Percentiles rank a stretch among this genome's conserved stretches.
phyloP scores from a whole-genome alignment of 768 basidiomycete species.

The Hemileccinum rubropunctum region DNA sequence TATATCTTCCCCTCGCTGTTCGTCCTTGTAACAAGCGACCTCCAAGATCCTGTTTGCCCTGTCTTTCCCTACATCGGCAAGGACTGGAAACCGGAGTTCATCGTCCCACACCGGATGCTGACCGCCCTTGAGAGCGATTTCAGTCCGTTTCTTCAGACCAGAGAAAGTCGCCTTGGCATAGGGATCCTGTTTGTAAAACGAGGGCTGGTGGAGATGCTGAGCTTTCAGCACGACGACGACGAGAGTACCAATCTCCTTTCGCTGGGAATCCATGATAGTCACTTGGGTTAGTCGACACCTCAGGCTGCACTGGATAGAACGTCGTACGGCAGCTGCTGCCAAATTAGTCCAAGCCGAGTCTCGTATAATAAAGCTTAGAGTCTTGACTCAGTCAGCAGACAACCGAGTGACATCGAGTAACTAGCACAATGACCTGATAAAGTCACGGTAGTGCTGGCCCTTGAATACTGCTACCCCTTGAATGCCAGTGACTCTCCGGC shows the following conservation, averaged over 20 bases:
- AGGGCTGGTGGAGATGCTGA: constrained; percentile 78
- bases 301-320: too few relatives aligned
- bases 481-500: too few relatives aligned
- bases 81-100: constrained; percentile 76
- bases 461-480: too few relatives aligned
- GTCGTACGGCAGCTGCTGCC: too few relatives aligned
- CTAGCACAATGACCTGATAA: too few relatives aligned
- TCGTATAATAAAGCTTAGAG: too few relatives aligned
- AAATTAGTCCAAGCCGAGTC: too few relatives aligned
- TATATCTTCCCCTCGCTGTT: constrained; percentile 66
- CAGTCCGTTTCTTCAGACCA: constrained; percentile 64
- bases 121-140: constrained; percentile 79
- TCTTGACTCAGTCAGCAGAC: too few relatives aligned
- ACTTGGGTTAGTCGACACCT: too few relatives aligned
- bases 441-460: too few relatives aligned
- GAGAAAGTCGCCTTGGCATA: constrained; percentile 65
- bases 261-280: constrained; percentile 23
- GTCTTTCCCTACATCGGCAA: constrained; percentile 53
- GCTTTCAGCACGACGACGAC: constrained; percentile 86
- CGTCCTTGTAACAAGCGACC: constrained; percentile 79
- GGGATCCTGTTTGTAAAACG: constrained; percentile 90
- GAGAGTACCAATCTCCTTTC: constrained; percentile 70
- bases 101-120: constrained; percentile 94
- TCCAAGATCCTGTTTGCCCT: constrained; percentile 53
- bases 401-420: too few relatives aligned